Base-by-base conservation (phyloP, 169 alveolate species). In the Cryptosporidium bovis region DNA sequence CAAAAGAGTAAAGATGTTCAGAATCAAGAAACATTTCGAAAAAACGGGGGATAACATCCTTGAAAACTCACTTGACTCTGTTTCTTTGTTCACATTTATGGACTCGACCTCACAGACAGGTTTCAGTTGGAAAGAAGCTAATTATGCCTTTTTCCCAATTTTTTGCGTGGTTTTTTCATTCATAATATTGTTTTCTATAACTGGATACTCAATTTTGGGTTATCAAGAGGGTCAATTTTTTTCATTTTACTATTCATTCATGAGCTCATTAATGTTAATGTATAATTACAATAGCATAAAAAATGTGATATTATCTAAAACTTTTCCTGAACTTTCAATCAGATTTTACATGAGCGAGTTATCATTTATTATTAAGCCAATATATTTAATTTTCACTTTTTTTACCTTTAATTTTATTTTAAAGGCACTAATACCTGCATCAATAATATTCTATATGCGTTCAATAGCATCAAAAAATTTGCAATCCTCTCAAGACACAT, bases 41-140 rank as follows among this genome's bases (percentile, higher is more conserved):
- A 56, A 77, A 60, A 77, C 64, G 7, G 71, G 87, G 5, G 64
- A 50, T 20, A 56, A 62, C 36, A 40, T 48, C 6, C 13, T 40
- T 4, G 87, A 56, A 62, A 60, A 56, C 44, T 77, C 87, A 34
- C 51, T 77, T 40, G 87, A 77, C 18, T 77, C 87, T 15, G 36
- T 77, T 24, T 77, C 87, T 40, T 58, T 77, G 12, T 60, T 62
- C 64, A 77, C 69, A 40, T 77, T 77, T 27, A 77, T 77, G 71
- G 71, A 77, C 46, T 44, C 87, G 1, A 44, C 87, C 24, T 77
- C 87, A 18, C 69, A 60, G 56, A 77, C 53, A 24, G 87, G 87
- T 20, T 77, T 77, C 48, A 77, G 87, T 24, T 77, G 87, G 87
- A 77, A 60, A 24, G 65, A 62, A n/a, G 77, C 87, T 20, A 77